Base-by-base conservation (phyloP, 192 early-diverging fungal species). In the Cetraspora pellucida region DNA sequence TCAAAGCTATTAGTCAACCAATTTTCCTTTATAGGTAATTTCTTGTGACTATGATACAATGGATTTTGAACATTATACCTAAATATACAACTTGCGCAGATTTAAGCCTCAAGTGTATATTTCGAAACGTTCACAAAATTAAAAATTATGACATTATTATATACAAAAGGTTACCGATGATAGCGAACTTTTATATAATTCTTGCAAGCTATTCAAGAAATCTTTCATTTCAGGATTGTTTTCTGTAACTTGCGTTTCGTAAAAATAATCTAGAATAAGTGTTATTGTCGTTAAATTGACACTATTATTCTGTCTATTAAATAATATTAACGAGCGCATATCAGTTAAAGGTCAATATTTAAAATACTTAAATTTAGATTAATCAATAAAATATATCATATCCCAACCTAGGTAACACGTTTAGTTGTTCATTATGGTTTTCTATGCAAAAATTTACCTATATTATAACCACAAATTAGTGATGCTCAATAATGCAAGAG, bases 261-360 rank as follows among this genome's bases (percentile, higher is more conserved):
- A 37, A 45, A 75, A 64, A 59, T 75, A 64, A 47, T 75, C 73
- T 10, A 75, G 30, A 47, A 64, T 75, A 45, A 45, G 44, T 5
- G 73, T 75, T n/a, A 75, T 50, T 21, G 58, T 25, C 17, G 59
- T 11, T 17, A 75, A 31, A 25, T 49, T 63, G 2, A 75, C 61
- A 17, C 47, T 52, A 28, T 57, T 17, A 52, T 58, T 21, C 11
- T 27, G n/a, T 37, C 10, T 13, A 52, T 11, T 3, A 13, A 31
- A 44, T 28, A 30, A 55, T 31, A 19, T 55, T 7, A 27, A 4
- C 10, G 28, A 37, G 13, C 8, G 30, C 6, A 43, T 3, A 6
- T 28, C 44, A 43, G n/a, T 55, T 19, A 58, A 57, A 57, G 17
- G 11, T 30, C 8, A 37, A 43, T 44, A 65, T 4, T 27, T 7